A percentile compares a stretch with the other conserved stretches of the same genome.
Conservation (phyloP, 2,329 filamentous ascomycete genomes). For the Aschersonia sp. region DNA sequence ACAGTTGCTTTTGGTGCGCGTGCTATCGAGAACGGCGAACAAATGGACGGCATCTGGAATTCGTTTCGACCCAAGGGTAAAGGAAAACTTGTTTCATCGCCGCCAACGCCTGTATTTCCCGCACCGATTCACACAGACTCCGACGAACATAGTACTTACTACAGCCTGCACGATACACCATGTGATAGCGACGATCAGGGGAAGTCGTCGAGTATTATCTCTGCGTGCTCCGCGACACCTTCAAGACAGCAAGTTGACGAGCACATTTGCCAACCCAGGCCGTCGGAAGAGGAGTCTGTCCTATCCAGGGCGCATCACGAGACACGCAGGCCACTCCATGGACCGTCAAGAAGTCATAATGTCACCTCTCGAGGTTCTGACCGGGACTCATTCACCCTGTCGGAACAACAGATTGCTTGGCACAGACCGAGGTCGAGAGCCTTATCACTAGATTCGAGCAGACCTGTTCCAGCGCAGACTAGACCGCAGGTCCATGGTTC, state of each 20-base stretch:
- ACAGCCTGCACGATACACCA: not conserved
- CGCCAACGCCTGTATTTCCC: conserved; percentile 9
- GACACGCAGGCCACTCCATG: not conserved
- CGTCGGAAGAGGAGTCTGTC: not conserved
- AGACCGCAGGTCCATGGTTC: conserved; percentile 2
- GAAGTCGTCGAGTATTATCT: not conserved
- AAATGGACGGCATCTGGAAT: conserved; percentile 77
- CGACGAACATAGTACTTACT: not conserved
- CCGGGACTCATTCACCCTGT: not conserved
- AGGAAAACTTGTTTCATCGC: conserved; percentile 9
- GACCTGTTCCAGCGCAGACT: no score
- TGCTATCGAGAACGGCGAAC: conserved; percentile 68
- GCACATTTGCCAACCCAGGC: not conserved
- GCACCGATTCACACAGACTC: not conserved
- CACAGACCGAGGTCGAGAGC: not conserved
- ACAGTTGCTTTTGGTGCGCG: conserved; percentile 77
- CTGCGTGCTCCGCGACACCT: not conserved
- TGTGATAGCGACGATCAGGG: not conserved
- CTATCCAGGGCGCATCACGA: not conserved
- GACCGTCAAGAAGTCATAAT: not conserved
- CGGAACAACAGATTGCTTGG: not conserved
- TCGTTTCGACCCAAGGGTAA: conserved; percentile 30
- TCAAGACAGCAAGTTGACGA: not conserved
- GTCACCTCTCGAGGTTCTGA: not conserved
- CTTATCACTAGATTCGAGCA: not conserved